phyloP scores from a whole-genome alignment of 768 basidiomycete species.

The Lactifluus subvellereus region DNA sequence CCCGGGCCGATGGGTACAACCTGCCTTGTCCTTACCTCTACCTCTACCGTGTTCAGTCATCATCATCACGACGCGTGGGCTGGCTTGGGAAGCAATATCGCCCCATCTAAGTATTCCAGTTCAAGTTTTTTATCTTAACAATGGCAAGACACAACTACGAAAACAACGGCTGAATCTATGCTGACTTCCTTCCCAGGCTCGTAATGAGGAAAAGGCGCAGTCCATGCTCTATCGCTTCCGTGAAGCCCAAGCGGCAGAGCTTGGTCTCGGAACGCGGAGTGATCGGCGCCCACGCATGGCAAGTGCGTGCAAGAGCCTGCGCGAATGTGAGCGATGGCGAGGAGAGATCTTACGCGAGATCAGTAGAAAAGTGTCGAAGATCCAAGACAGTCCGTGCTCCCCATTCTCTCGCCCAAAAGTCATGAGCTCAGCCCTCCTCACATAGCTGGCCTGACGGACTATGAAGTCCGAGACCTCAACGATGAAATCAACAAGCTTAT shows the following conservation, averaged over 20 bases:
- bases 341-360: conserved; percentile 94
- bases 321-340: conserved; percentile 93
- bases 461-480: conserved; percentile 92
- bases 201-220: conserved; percentile 98
- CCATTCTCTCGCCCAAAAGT: background rate
- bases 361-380: conserved; percentile 94
- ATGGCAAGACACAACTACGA: background rate
- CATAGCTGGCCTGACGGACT: conserved; percentile 86
- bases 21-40: no score
- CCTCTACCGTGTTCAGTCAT: no score
- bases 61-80: background rate
- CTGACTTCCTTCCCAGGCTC: conserved; percentile 48
- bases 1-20: no score
- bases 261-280: conserved; percentile 78
- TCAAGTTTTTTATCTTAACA: background rate
- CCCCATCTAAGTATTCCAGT: background rate
- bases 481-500: conserved; percentile 96
- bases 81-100: background rate
- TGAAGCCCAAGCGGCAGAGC: conserved; percentile 92
- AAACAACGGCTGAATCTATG: background rate
- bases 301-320: conserved; percentile 80
- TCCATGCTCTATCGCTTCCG: conserved; percentile 94
- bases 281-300: conserved; percentile 93
- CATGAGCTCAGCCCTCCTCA: background rate
- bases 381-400: conserved; percentile 74